These are phyloP conservation scores for Phytopythium oedochilum DNA, from an alignment of 352 stramenopile species.

Conservation along the genomic window DNA sequence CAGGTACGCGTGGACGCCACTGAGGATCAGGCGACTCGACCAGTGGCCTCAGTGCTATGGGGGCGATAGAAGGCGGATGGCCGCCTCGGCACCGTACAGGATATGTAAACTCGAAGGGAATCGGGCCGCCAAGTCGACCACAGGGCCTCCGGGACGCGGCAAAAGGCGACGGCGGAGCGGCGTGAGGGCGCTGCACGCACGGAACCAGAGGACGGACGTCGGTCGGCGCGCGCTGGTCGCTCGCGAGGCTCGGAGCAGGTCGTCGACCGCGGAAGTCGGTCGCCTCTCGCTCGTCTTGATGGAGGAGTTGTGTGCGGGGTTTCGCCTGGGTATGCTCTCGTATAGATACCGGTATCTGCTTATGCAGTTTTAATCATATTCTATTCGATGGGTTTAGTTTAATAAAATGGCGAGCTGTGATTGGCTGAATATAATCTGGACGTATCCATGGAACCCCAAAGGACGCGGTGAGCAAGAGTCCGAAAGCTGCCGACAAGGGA, in stretches of 20 bases:
- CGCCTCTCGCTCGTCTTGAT: not conserved
- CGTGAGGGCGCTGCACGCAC: not conserved
- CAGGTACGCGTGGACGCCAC: not conserved
- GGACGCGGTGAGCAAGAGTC: not conserved
- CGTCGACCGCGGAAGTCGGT: not conserved
- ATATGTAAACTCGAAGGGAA: not conserved
- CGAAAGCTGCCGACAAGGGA: not conserved
- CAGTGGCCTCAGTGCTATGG: not conserved
- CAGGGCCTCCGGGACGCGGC: not conserved
- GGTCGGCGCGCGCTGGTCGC: not conserved
- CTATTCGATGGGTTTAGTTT: no score
- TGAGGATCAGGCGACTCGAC: not conserved
- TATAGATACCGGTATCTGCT: no score
- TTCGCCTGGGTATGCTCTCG: not conserved
- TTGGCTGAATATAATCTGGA: no score
- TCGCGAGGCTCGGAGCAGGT: not conserved
- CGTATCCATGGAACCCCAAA: not conserved
- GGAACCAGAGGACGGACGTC: not conserved
- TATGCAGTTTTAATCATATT: no score
- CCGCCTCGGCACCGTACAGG: no score
- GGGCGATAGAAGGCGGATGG: no score
- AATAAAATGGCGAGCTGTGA: no score
- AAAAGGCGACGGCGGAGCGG: not conserved
- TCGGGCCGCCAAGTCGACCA: not conserved
- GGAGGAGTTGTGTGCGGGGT: not conserved